Base-by-base conservation (phyloP, 2,329 filamentous ascomycete genomes). In the Penicillium sp. region DNA sequence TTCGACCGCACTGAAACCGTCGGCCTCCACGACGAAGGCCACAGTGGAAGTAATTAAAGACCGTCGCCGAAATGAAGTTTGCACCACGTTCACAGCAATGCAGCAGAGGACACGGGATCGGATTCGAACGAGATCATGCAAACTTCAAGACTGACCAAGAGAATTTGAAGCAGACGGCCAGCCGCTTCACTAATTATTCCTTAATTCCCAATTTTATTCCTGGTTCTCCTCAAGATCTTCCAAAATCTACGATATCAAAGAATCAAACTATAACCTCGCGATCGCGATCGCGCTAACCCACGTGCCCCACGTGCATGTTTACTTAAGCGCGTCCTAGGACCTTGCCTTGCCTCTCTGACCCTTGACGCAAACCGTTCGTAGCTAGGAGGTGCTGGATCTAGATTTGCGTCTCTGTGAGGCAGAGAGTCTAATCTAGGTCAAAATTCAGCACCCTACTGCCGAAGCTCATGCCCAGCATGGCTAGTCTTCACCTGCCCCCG, bases 401-500 rank as follows among this genome's bases (percentile, higher is more conserved):
- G 16, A 38, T 12, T 9, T 29, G 16, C 4, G 21, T 12, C 9
- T 39, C 16, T 21, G 9, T 21, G 36, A 38, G 8, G 36, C 18
- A 12, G 36, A 16, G 29, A 9, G 16, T 31, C n/a, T 28, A 12
- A 23, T 16, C 28, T 29, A 12, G 28, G 10, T 29, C 10, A 29
- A 3, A 3, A 29, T 16, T 13, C 28, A 38, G 28, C 23, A 21
- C 42, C 33, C 26, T 26, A 12, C 42, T 10, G 13, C 33, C 5
- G 7, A 5, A 31, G 33, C 18, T 18, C 36, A 39, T 36, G 16
- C 41, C 41, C 44, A 24, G 42, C 36, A 70, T 70, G 64, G 51
- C 58, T 41, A 60, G 52, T 53, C 61, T 64, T 42, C 57, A 58
- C 34, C 54, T 60, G 28, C 60, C 57, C 48, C 60, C 65, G 49